Evolutionary conservation across 345 rosid genomes (phyloP).

Genomic region (Angophora floribunda): DNA sequence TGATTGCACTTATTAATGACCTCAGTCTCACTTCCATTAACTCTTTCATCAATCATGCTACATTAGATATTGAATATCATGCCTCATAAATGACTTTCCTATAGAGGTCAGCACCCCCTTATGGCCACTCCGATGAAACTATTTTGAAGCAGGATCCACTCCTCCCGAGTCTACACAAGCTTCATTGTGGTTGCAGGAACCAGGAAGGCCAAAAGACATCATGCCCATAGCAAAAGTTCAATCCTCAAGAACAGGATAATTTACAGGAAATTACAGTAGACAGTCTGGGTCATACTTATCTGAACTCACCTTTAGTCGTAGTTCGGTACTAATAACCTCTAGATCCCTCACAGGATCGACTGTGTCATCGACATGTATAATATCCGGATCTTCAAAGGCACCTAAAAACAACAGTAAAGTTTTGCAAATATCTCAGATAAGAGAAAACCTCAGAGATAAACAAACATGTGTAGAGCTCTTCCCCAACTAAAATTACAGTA

Average conservation of each 20-base stretch:
- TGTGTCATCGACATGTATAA: conserved; percentile 90
- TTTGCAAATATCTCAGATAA: neutral
- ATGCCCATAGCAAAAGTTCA: neutral
- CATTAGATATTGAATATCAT: neutral
- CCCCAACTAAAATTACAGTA: neutral
- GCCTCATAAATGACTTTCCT: neutral
- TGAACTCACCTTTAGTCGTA: conserved; percentile 66
- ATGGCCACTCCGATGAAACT: neutral
- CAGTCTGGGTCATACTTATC: neutral
- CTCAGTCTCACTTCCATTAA: neutral
- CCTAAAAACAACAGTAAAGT: conserved; percentile 21
- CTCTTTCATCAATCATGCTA: neutral
- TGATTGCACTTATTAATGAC: neutral
- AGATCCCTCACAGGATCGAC: conserved; percentile 95
- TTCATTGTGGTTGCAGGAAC: neutral
- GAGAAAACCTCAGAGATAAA: neutral
- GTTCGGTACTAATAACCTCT: conserved; percentile 70
- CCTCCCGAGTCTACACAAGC: neutral
- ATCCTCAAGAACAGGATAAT: neutral
- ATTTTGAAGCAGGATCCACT: neutral
- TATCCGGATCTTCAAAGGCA: conserved; percentile 95
- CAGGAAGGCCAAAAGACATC: neutral
- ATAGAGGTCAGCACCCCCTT: neutral
- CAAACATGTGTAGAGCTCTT: neutral
- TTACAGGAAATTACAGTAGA: neutral